A percentile compares a stretch with the other conserved stretches of the same genome.
phyloP scores from a whole-genome alignment of 1,139 yeast genomes.

The Sugiyamaella novakii region DNA sequence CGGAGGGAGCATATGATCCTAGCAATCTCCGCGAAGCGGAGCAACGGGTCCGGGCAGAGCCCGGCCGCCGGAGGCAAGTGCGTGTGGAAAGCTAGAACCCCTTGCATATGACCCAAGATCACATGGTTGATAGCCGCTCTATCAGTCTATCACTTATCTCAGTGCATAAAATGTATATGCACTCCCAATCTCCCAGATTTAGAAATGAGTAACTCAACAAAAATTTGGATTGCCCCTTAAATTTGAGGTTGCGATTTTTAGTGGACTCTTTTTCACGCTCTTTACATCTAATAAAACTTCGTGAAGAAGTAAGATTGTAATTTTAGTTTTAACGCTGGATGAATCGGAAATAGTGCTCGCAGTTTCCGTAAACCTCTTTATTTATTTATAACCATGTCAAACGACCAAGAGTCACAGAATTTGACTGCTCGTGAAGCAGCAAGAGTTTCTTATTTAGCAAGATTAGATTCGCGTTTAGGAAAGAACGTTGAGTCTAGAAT shows the following conservation, averaged over 20 bases:
- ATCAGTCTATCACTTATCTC: conserved; percentile 1
- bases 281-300: no score
- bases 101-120: conserved; percentile 1
- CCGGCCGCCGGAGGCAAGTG: no score
- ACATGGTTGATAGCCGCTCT: conserved; percentile 11
- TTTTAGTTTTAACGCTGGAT: no score
- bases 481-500: no score
- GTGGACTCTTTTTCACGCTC: conserved; percentile 1
- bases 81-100: background rate
- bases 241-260: background rate
- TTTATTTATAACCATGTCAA: background rate
- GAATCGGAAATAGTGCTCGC: no score
- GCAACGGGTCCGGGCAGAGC: background rate
- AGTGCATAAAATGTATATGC: conserved; percentile 4
- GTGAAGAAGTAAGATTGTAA: no score
- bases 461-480: conserved; percentile 14
- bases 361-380: background rate
- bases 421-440: conserved; percentile 12
- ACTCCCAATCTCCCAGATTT: background rate
- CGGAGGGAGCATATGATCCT: background rate
- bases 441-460: conserved; percentile 15
- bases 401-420: background rate
- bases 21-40: no score
- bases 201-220: conserved; percentile 7
- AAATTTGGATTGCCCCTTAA: conserved; percentile 6